Conservation (phyloP, 2,329 filamentous ascomycete species). For the Rugonectria rugulosa region DNA sequence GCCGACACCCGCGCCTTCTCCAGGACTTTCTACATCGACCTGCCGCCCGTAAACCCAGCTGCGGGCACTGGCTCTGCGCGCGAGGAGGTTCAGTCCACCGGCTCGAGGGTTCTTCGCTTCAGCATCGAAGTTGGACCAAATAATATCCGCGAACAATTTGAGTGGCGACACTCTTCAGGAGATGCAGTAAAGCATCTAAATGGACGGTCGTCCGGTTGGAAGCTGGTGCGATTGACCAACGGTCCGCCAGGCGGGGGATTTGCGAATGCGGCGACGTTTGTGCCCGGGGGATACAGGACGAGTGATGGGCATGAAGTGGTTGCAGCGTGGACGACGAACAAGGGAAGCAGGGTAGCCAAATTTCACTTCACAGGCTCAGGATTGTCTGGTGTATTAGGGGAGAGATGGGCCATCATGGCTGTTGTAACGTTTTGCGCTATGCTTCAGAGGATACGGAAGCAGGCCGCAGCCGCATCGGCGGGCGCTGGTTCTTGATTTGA, state of each 20-base stretch:
- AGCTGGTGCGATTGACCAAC: slow-evolving; percentile 30
- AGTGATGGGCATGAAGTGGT: slow-evolving; percentile 34
- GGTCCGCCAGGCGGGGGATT: slow-evolving; percentile 14
- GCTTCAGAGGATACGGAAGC: slow-evolving; percentile 17
- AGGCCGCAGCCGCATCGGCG: neutral
- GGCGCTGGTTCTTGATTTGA: neutral
- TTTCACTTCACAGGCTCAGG: slow-evolving; percentile 35
- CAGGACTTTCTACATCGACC: slow-evolving; percentile 27
- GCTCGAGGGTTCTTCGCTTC: slow-evolving; percentile 22
- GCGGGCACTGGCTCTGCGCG: slow-evolving; percentile 15
- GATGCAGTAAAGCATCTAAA: slow-evolving; percentile 25
- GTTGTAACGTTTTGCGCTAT: slow-evolving; percentile 31
- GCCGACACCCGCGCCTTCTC: slow-evolving; percentile 26
- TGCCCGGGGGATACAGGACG: slow-evolving; percentile 22
- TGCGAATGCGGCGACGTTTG: slow-evolving; percentile 13
- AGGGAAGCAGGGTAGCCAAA: slow-evolving; percentile 28
- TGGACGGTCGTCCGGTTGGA: slow-evolving; percentile 29
- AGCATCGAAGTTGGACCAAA: slow-evolving; percentile 27
- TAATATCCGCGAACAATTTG: slow-evolving; percentile 32
- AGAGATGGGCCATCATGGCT: slow-evolving; percentile 38
- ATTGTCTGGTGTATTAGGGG: slow-evolving; percentile 30
- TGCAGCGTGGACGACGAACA: slow-evolving; percentile 30
- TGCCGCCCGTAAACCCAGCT: slow-evolving; percentile 26
- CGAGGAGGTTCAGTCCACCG: slow-evolving; percentile 21
- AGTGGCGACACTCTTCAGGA: slow-evolving; percentile 32